These are phyloP conservation scores for Phytophthora nicotianae DNA, from an alignment of 352 stramenopile species.

Conservation along the genomic window DNA sequence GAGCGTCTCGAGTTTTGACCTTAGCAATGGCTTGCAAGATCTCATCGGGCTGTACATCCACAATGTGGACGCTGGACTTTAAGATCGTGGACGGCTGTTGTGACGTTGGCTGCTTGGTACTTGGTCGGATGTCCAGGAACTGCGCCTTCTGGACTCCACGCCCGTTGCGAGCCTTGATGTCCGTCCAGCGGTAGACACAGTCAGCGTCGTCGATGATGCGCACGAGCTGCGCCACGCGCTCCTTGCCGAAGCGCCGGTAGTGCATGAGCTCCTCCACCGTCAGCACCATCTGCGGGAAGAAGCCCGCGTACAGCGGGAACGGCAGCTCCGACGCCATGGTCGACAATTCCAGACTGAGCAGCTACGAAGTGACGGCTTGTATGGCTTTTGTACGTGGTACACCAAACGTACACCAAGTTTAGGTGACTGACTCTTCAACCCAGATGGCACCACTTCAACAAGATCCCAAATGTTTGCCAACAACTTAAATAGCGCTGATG, in stretches of 20 bases:
- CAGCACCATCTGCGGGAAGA: constrained; percentile 83
- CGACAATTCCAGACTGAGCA: constrained; percentile 23
- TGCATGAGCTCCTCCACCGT: constrained; percentile 75
- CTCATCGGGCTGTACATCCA: constrained; percentile 66
- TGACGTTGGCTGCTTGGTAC: constrained; percentile 37
- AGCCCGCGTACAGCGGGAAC: constrained; percentile 65
- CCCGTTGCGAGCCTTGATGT: constrained; percentile 35
- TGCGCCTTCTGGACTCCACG: constrained; percentile 51
- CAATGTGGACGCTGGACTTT: constrained; percentile 66
- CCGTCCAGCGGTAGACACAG: constrained; percentile 72
- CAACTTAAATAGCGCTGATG: too few species aligned
- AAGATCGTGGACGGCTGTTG: constrained; percentile 54
- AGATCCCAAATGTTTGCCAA: too few species aligned
- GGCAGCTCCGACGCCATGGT: constrained; percentile 40
- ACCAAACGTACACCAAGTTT: constrained; percentile 12
- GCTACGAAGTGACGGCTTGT: constrained; percentile 20
- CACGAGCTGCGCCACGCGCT: constrained; percentile 67
- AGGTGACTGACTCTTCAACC: constrained; percentile 25
- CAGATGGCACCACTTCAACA: constrained; percentile 13
- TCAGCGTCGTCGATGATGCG: constrained; percentile 77
- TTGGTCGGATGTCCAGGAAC: constrained; percentile 63
- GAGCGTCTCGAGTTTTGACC: constrained; percentile 57
- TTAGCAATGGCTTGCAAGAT: constrained; percentile 64
- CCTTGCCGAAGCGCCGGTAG: constrained; percentile 72
- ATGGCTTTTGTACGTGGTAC: constrained; percentile 11